Conservation (phyloP, 1,284 basidiomycete species). For the Apiotrichum mycotoxinovorans region DNA sequence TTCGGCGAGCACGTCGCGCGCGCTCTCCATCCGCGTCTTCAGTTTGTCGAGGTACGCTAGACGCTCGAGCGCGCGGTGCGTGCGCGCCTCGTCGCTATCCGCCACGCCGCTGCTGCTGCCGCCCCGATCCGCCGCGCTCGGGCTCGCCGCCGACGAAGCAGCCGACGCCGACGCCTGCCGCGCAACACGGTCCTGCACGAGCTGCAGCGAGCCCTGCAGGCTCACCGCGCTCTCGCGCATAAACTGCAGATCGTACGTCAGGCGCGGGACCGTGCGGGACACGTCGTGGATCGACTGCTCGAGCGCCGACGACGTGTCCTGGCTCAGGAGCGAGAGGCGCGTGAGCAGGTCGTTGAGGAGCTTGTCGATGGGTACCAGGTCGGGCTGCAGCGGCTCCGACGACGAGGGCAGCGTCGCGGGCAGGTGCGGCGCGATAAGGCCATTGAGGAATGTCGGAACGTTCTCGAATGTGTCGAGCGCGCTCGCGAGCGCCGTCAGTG, state of each 20-base stretch:
- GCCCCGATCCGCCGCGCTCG: not conserved
- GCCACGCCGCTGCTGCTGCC: not conserved
- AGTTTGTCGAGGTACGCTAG: conserved; percentile 74
- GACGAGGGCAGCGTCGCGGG: conserved; percentile 17
- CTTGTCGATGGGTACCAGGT: conserved; percentile 68
- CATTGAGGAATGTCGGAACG: conserved; percentile 47
- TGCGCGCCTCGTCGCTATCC: conserved; percentile 30
- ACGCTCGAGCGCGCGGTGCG: conserved; percentile 57
- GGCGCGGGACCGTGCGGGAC: conserved; percentile 76
- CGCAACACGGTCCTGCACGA: conserved; percentile 56
- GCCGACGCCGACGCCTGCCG: conserved; percentile 23
- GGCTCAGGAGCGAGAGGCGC: conserved; percentile 71
- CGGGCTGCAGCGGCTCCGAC: conserved; percentile 29
- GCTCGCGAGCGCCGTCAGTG: conserved; percentile 36
- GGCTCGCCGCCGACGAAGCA: too few species aligned
- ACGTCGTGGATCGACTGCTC: conserved; percentile 87
- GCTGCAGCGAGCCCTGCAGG: conserved; percentile 62
- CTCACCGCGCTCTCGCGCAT: conserved; percentile 83
- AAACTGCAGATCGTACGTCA: conserved; percentile 90
- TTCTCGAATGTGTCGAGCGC: conserved; percentile 41
- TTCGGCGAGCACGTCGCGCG: conserved; percentile 78
- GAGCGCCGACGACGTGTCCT: conserved; percentile 77
- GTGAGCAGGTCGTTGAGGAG: conserved; percentile 69
- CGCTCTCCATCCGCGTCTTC: conserved; percentile 77
- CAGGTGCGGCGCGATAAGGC: conserved; percentile 33